Evolutionary conservation across 306 rosid species (phyloP).

Genomic region (Cucumis melo): DNA sequence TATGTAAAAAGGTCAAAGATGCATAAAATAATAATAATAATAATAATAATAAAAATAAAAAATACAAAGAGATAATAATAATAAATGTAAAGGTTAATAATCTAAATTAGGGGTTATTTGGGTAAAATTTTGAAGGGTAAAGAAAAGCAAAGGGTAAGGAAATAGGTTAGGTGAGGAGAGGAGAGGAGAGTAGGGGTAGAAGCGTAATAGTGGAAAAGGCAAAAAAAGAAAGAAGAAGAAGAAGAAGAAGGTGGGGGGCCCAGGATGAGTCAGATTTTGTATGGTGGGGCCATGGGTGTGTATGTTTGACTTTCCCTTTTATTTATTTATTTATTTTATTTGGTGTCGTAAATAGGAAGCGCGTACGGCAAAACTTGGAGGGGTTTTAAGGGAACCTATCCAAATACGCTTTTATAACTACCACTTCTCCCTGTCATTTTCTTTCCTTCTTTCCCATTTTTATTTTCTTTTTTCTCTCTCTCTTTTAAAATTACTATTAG

Average conservation of each 20-base stretch:
- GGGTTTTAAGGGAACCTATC: not conserved
- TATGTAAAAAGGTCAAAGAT: too few relatives aligned
- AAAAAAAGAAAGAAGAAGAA: too few relatives aligned
- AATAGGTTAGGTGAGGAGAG: not conserved
- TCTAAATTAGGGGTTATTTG: too few relatives aligned
- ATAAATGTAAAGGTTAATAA: too few relatives aligned
- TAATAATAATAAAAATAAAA: too few relatives aligned
- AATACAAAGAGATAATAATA: too few relatives aligned
- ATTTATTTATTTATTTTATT: too few relatives aligned
- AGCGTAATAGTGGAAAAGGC: not conserved
- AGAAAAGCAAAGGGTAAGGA: too few relatives aligned
- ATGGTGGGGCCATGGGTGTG: not conserved
- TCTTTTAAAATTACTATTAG: too few relatives aligned
- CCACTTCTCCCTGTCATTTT: not conserved
- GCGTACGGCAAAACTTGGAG: not conserved
- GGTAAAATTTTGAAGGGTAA: too few relatives aligned
- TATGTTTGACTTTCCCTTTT: not conserved
- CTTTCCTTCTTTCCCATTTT: not conserved
- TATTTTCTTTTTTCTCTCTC: too few relatives aligned
- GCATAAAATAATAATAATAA: too few relatives aligned
- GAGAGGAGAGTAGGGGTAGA: not conserved
- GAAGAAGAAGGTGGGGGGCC: not conserved
- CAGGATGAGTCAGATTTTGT: not conserved
- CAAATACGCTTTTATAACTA: not conserved
- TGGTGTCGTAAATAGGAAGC: not conserved